These are phyloP conservation scores for Fusarium sp. DNA, from an alignment of 2,329 filamentous ascomycete species.

Conservation along the genomic window DNA sequence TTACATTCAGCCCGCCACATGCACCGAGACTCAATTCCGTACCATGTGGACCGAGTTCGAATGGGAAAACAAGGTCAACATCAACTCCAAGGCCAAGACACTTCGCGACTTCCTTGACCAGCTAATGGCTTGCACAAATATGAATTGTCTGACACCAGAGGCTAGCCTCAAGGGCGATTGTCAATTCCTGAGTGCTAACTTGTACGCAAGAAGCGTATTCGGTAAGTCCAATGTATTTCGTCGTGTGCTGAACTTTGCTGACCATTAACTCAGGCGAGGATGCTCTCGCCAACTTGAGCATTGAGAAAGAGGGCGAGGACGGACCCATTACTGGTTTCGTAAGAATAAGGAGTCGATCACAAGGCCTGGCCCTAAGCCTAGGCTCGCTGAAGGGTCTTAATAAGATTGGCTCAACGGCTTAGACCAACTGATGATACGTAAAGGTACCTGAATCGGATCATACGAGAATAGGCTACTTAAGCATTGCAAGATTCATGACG, in stretches of 20 bases:
- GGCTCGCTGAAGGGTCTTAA: slow-evolving; percentile 95
- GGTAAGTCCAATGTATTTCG: slow-evolving; percentile 72
- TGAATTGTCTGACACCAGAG: slow-evolving; percentile 97
- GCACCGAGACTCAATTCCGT: slow-evolving; percentile 97
- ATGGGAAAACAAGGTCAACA: slow-evolving; percentile 99
- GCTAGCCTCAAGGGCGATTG: slow-evolving; percentile 97
- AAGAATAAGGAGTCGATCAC: slow-evolving; percentile 95
- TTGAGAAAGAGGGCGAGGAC: slow-evolving; percentile 96
- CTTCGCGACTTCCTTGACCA: slow-evolving; percentile 92
- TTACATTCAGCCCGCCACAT: slow-evolving; percentile 97
- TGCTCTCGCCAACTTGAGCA: slow-evolving; percentile 94
- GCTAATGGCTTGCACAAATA: slow-evolving; percentile 97
- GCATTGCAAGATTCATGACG: slow-evolving; percentile 48
- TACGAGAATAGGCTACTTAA: slow-evolving; percentile 34
- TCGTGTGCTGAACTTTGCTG: slow-evolving; percentile 33
- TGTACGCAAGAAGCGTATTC: slow-evolving; percentile 97
- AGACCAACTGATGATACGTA: slow-evolving; percentile 28
- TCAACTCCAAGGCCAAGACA: slow-evolving; percentile 95
- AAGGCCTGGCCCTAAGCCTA: slow-evolving; percentile 92
- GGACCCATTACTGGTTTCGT: slow-evolving; percentile 97
- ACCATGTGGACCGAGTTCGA: slow-evolving; percentile 99
- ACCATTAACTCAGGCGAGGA: slow-evolving; percentile 82
- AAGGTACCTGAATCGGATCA: slow-evolving; percentile 26
- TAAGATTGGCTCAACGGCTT: slow-evolving; percentile 70
- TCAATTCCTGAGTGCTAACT: slow-evolving; percentile 95